These are phyloP conservation scores for Delitschia confertaspora DNA, from an alignment of 495 filamentous ascomycete species.

Conservation along the genomic window DNA sequence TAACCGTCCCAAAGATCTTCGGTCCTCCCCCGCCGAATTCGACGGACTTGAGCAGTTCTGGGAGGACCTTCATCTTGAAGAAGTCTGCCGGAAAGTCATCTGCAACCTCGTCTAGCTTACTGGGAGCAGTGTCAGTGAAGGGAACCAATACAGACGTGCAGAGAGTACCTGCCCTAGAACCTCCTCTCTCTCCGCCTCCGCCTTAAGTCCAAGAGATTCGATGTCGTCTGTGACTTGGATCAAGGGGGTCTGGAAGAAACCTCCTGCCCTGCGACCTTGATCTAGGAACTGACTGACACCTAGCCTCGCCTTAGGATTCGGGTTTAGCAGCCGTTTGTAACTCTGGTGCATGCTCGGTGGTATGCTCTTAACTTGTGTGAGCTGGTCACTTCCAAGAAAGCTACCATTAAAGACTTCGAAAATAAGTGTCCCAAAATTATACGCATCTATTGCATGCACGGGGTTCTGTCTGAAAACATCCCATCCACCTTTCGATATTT, in stretches of 20 bases:
- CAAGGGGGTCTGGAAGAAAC: conserved; percentile 85
- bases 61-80: conserved; percentile 92
- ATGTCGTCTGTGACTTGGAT: conserved; percentile 88
- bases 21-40: conserved; percentile 95
- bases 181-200: conserved; percentile 69
- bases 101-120: conserved; percentile 74
- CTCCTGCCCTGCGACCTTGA: conserved; percentile 70
- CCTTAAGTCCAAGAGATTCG: conserved; percentile 83
- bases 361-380: conserved; percentile 74
- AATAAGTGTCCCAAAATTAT: conserved; percentile 72
- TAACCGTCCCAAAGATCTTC: conserved; percentile 76
- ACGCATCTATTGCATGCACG: conserved; percentile 73
- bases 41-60: conserved; percentile 91
- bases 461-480: conserved; percentile 77
- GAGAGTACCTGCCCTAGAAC: conserved; percentile 61
- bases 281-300: conserved; percentile 82
- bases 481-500: conserved; percentile 81
- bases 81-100: conserved; percentile 96
- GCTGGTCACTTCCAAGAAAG: conserved; percentile 62
- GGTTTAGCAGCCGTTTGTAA: conserved; percentile 77
- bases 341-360: conserved; percentile 78
- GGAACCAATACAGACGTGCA: conserved; percentile 1
- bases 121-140: conserved; percentile 33
- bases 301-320: conserved; percentile 80
- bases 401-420: conserved; percentile 86